These are phyloP conservation scores for Psilocybe tampanensis DNA, from an alignment of 768 basidiomycete genomes.

Conservation along the genomic window DNA sequence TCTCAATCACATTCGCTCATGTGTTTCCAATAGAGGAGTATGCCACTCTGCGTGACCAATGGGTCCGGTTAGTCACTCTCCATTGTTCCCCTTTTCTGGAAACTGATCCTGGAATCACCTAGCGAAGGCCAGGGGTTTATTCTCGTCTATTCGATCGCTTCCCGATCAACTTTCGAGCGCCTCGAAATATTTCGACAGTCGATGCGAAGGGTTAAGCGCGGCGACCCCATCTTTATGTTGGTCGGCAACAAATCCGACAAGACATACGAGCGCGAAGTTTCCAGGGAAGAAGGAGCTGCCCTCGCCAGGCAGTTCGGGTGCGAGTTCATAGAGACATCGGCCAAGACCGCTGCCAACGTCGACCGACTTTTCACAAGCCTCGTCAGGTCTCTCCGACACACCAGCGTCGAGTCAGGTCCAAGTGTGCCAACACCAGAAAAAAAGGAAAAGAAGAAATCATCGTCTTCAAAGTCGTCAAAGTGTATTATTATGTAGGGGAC, in stretches of 20 bases:
- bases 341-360: slow-evolving; percentile 92
- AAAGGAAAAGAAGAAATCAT: slow-evolving; percentile 44
- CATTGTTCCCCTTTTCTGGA: slow-evolving; percentile 7
- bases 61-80: slow-evolving; percentile 81
- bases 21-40: slow-evolving; percentile 77
- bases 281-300: slow-evolving; percentile 83
- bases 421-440: slow-evolving; percentile 42
- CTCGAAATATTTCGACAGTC: slow-evolving; percentile 90
- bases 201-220: slow-evolving; percentile 86
- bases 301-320: slow-evolving; percentile 86
- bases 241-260: slow-evolving; percentile 98
- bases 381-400: slow-evolving; percentile 80
- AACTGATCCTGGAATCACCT: slow-evolving; percentile 7
- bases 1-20: slow-evolving; percentile 19
- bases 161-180: slow-evolving; percentile 89
- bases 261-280: slow-evolving; percentile 88
- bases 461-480: slow-evolving; percentile 52
- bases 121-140: slow-evolving; percentile 99
- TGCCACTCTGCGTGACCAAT: slow-evolving; percentile 94
- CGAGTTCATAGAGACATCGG: slow-evolving; percentile 96
- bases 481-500: slow-evolving; percentile 84
- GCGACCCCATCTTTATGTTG: slow-evolving; percentile 87
- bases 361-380: slow-evolving; percentile 88
- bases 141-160: slow-evolving; percentile 94
- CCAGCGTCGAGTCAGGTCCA: slow-evolving; percentile 51